phyloP scores from a whole-genome alignment of 129 eudicot species.

The Flaveria robusta region DNA sequence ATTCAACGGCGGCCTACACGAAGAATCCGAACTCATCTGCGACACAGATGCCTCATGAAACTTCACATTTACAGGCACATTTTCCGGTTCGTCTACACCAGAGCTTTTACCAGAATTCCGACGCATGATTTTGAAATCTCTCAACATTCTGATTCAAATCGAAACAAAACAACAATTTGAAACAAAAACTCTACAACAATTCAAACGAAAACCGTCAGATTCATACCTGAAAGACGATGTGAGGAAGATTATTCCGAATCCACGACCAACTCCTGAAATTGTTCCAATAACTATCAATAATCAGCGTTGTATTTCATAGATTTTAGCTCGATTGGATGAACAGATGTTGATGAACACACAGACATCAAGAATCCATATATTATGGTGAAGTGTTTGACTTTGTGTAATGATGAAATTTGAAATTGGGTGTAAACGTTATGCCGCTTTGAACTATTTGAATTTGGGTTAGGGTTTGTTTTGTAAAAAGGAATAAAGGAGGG shows the following conservation, averaged over 20 bases:
- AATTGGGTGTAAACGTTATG: slow-evolving; percentile 26
- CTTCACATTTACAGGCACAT: slow-evolving; percentile 53
- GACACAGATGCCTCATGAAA: slow-evolving; percentile 39
- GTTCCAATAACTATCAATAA: slow-evolving; percentile 16
- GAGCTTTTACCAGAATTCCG: slow-evolving; percentile 56
- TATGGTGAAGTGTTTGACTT: slow-evolving; percentile 12
- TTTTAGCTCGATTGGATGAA: slow-evolving; percentile 5
- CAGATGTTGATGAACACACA: background rate
- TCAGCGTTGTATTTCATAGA: slow-evolving; percentile 1
- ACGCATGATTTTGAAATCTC: slow-evolving; percentile 62
- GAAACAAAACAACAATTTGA: slow-evolving; percentile 12
- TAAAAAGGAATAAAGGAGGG: background rate
- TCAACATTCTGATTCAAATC: slow-evolving; percentile 61
- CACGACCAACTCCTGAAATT: slow-evolving; percentile 51
- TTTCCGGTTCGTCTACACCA: slow-evolving; percentile 61
- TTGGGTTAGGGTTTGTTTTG: slow-evolving; percentile 31
- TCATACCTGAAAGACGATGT: slow-evolving; percentile 66
- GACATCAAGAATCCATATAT: slow-evolving; percentile 5
- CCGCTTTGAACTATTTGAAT: slow-evolving; percentile 41
- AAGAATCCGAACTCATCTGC: slow-evolving; percentile 29
- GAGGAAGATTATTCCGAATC: slow-evolving; percentile 44
- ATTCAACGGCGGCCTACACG: slow-evolving; percentile 65
- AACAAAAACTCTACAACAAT: background rate
- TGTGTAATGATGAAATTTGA: slow-evolving; percentile 34
- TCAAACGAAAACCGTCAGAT: background rate